Percentiles rank a stretch among this genome's conserved stretches.
Evolutionary conservation across 306 rosid species (phyloP).

Genomic region (Quercus glauca): DNA sequence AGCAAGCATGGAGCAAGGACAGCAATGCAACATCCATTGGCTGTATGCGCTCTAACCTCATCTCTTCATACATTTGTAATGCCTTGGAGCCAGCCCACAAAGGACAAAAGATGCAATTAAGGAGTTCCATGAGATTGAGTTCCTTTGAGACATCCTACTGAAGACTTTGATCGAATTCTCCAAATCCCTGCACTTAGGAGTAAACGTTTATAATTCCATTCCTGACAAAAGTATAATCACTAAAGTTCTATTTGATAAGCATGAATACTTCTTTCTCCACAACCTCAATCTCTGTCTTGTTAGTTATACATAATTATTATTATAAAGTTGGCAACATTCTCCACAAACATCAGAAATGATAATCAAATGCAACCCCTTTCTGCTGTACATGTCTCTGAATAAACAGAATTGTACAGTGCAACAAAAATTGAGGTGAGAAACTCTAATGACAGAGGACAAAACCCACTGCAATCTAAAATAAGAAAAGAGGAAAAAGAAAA

Average conservation of each 20-base stretch:
- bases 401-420: too few species aligned
- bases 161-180: conserved; percentile 53
- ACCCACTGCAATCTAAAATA: too few species aligned
- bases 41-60: conserved; percentile 48
- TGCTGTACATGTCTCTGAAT: too few species aligned
- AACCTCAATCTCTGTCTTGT: too few species aligned
- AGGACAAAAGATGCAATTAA: conserved; percentile 86
- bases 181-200: conserved; percentile 84
- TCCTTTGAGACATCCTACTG: conserved; percentile 47
- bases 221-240: conserved; percentile 54
- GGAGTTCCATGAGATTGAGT: conserved; percentile 80
- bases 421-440: too few species aligned
- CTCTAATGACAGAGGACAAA: too few species aligned
- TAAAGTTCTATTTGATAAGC: conserved; percentile 35
- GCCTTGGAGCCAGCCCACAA: conserved; percentile 68
- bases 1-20: conserved; percentile 87
- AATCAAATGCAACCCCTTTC: too few species aligned
- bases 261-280: too few species aligned
- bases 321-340: too few species aligned
- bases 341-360: too few species aligned
- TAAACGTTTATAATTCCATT: conserved; percentile 94
- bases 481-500: too few species aligned
- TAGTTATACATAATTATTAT: too few species aligned
- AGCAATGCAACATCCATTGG: conserved; percentile 75
- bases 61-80: conserved; percentile 54